Percentiles rank a stretch among this genome's conserved stretches.
These are phyloP conservation scores for Thelephora ganbajun DNA, from an alignment of 768 basidiomycete genomes.

Conservation along the genomic window DNA sequence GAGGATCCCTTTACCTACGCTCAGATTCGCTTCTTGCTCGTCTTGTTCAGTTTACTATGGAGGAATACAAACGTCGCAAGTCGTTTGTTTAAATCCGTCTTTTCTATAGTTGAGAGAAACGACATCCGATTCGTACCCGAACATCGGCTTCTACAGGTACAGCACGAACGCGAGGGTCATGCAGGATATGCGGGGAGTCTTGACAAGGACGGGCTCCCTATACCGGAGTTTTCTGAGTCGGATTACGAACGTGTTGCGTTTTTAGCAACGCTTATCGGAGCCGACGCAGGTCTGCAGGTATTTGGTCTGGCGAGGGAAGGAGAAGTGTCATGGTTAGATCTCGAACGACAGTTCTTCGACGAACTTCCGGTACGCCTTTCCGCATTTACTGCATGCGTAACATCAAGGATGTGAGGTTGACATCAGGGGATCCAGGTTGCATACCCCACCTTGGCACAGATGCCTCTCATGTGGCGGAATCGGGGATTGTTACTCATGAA, in stretches of 20 bases:
- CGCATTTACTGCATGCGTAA: not conserved
- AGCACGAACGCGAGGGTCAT: too few species aligned
- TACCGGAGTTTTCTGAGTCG: not conserved
- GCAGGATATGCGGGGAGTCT: too few species aligned
- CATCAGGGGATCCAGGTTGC: too few species aligned
- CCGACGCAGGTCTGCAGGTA: not conserved
- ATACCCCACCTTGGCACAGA: too few species aligned
- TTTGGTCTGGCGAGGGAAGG: not conserved
- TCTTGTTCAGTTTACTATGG: not conserved
- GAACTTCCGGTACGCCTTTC: not conserved
- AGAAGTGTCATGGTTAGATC: not conserved
- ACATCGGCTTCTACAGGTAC: too few species aligned
- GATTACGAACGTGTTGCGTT: not conserved
- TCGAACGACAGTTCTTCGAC: not conserved
- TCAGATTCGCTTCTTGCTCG: not conserved
- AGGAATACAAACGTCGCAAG: not conserved
- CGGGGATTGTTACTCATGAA: too few species aligned
- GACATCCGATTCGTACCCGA: not conserved
- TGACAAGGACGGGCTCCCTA: not conserved
- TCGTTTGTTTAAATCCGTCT: not conserved
- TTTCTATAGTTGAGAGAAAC: not conserved
- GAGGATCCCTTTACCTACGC: not conserved
- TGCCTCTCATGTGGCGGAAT: too few species aligned
- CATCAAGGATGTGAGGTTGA: too few species aligned
- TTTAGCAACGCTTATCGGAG: not conserved